Percentiles rank a stretch among this genome's conserved stretches.
phyloP scores from a whole-genome alignment of 371 early-diverging fungal species.

The Gilbertella persicaria region DNA sequence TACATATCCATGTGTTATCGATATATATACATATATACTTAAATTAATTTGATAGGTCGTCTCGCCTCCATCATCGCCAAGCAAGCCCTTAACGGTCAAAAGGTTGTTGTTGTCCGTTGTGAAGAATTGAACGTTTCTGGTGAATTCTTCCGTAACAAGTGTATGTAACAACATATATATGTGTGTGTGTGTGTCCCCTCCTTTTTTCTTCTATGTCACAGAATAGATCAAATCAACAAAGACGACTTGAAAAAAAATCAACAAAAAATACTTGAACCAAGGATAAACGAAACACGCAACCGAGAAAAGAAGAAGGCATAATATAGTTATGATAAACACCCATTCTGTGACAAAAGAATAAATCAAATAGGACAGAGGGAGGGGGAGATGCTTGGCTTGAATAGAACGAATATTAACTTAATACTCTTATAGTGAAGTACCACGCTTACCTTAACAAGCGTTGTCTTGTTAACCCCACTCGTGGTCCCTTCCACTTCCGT shows the following conservation, averaged over 20 bases:
- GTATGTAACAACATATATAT: constrained; percentile 53
- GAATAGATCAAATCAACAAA: background rate
- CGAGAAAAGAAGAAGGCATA: too few species aligned
- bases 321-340: too few species aligned
- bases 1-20: too few species aligned
- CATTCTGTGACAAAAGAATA: too few species aligned
- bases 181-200: background rate
- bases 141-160: constrained; percentile 98
- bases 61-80: constrained; percentile 98
- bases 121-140: constrained; percentile 98
- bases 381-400: constrained; percentile 3
- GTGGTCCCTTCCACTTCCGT: constrained; percentile 98
- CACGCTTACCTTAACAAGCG: constrained; percentile 98
- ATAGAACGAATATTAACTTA: background rate
- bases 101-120: constrained; percentile 95
- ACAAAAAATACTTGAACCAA: too few species aligned
- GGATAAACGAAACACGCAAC: too few species aligned
- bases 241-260: too few species aligned
- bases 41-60: too few species aligned
- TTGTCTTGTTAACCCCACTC: constrained; percentile 96
- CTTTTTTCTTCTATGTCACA: background rate
- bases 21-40: too few species aligned
- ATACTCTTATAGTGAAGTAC: constrained; percentile 77
- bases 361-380: too few species aligned
- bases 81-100: constrained; percentile 96